phyloP scores from a whole-genome alignment of 441 rosid genomes.

The Arabidopsis hybrid region DNA sequence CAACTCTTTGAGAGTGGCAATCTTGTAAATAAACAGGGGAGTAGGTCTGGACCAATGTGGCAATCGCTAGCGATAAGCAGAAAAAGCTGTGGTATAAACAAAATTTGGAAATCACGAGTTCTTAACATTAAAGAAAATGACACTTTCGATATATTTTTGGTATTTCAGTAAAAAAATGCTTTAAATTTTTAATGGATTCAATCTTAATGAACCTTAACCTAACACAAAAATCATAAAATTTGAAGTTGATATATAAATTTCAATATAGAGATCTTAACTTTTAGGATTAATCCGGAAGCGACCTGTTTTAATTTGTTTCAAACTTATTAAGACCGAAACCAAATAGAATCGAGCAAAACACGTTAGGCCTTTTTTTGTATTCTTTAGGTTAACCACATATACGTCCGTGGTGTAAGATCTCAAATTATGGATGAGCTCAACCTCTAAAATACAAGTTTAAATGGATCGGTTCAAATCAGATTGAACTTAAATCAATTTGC shows the following conservation, averaged over 20 bases:
- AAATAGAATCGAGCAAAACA: neutral
- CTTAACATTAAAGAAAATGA: conserved; percentile 12
- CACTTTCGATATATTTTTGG: neutral
- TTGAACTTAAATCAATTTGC: neutral
- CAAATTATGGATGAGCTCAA: too few species aligned
- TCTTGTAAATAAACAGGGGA: conserved; percentile 14
- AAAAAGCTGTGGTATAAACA: conserved; percentile 27
- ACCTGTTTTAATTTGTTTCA: neutral
- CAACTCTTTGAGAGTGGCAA: conserved; percentile 13
- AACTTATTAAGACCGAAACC: neutral
- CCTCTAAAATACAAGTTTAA: neutral
- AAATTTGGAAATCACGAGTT: conserved; percentile 38
- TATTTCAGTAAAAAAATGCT: neutral
- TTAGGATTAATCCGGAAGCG: neutral
- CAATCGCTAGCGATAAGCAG: conserved; percentile 18
- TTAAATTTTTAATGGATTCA: neutral
- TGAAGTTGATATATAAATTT: neutral
- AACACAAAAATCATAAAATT: neutral
- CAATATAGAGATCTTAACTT: neutral
- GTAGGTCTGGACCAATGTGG: conserved; percentile 32
- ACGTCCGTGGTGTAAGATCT: too few species aligned
- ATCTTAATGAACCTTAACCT: neutral
- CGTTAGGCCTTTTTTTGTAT: neutral
- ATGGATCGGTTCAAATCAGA: neutral
- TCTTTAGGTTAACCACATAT: neutral